These are phyloP conservation scores for Leccinellum rugosiceps DNA, from an alignment of 768 basidiomycete genomes.

Conservation along the genomic window DNA sequence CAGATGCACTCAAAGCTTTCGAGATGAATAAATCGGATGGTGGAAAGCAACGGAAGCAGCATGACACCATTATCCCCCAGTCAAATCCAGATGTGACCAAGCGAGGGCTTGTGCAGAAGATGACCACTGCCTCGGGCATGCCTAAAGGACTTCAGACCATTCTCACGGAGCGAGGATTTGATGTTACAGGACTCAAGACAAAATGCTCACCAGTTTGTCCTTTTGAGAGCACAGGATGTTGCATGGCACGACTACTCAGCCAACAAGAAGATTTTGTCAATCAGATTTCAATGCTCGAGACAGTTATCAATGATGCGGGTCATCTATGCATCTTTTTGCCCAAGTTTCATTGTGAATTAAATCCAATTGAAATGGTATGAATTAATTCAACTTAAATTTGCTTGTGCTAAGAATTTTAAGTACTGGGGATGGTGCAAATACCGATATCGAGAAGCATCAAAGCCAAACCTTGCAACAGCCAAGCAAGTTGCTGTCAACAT, in stretches of 20 bases:
- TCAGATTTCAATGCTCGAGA: constrained; percentile 24
- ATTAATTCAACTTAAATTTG: neutral
- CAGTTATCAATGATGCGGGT: constrained; percentile 16
- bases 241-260: constrained; percentile 26
- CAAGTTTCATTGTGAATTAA: constrained; percentile 39
- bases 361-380: constrained; percentile 25
- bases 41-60: constrained; percentile 20
- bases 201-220: constrained; percentile 34
- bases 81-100: constrained; percentile 13
- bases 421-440: constrained; percentile 11
- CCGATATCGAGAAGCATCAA: neutral
- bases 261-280: constrained; percentile 30
- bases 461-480: neutral
- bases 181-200: constrained; percentile 24
- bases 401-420: too few species aligned
- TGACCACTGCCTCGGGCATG: constrained; percentile 31
- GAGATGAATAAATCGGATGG: constrained; percentile 26
- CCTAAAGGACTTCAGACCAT: constrained; percentile 11
- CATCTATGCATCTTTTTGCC: constrained; percentile 32
- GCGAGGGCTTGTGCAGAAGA: constrained; percentile 28
- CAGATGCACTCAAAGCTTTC: constrained; percentile 23
- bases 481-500: neutral
- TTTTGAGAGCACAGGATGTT: constrained; percentile 18
- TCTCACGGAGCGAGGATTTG: constrained; percentile 37
- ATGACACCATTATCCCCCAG: constrained; percentile 22